phyloP scores from a whole-genome alignment of 2,329 filamentous ascomycete species.

The Colletotrichum destructivum region DNA sequence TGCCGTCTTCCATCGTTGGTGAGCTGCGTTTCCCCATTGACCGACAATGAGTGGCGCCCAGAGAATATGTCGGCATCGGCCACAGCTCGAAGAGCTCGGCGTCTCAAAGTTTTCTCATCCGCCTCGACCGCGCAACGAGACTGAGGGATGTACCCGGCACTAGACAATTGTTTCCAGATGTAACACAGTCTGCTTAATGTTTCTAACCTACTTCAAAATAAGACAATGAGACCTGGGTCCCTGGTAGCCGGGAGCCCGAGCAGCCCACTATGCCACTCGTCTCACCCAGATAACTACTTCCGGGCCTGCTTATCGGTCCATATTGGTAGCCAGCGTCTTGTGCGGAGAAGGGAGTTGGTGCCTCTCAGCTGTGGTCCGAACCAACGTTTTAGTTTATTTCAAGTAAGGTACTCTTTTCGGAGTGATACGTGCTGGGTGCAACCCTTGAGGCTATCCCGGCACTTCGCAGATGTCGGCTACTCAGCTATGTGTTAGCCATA shows the following conservation, averaged over 20 bases:
- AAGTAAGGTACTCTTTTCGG: background rate
- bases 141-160: background rate
- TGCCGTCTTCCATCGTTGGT: background rate
- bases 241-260: background rate
- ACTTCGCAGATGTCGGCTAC: background rate
- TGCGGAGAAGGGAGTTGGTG: slow-evolving; percentile 1
- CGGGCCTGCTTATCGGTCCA: background rate
- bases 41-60: background rate
- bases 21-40: background rate
- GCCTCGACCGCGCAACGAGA: background rate
- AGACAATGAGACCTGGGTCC: background rate
- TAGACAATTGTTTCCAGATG: background rate
- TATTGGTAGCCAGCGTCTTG: background rate
- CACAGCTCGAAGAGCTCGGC: background rate
- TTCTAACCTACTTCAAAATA: background rate
- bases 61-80: too few relatives aligned
- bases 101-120: background rate
- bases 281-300: slow-evolving; percentile 8
- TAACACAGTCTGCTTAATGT: background rate
- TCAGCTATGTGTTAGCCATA: background rate
- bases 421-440: background rate
- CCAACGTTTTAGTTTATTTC: slow-evolving; percentile 12
- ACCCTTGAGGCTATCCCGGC: background rate
- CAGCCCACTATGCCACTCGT: slow-evolving; percentile 1
- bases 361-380: slow-evolving; percentile 2